Conservation (phyloP, 2,329 filamentous ascomycete species). For the Aspergillus sp. region DNA sequence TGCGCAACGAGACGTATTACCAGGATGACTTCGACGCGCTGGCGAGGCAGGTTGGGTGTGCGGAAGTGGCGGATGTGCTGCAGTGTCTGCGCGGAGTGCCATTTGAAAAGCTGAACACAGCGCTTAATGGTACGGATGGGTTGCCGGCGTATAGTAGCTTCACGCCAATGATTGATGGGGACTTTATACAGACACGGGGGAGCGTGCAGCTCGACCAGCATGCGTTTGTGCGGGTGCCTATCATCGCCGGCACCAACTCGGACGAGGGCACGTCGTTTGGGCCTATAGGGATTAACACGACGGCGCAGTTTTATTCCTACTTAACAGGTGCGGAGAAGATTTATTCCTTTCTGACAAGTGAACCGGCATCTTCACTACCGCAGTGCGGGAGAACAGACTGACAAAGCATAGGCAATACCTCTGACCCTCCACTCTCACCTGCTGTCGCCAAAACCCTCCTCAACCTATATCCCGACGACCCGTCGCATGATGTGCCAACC, state of each 20-base stretch:
- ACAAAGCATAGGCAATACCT: slow-evolving; percentile 16
- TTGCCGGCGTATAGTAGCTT: slow-evolving; percentile 26
- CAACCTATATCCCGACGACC: slow-evolving; percentile 46
- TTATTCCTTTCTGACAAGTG: no score
- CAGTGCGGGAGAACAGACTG: not conserved
- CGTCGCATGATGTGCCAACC: slow-evolving; percentile 42
- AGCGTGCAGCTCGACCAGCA: slow-evolving; percentile 49
- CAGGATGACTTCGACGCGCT: slow-evolving; percentile 54
- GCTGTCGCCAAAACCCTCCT: slow-evolving; percentile 36
- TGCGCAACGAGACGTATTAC: slow-evolving; percentile 29
- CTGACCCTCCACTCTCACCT: slow-evolving; percentile 16
- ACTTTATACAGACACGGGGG: slow-evolving; percentile 47
- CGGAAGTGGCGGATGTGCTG: slow-evolving; percentile 48
- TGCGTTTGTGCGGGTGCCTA: slow-evolving; percentile 55
- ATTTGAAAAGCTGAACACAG: slow-evolving; percentile 51
- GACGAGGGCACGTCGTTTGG: slow-evolving; percentile 58
- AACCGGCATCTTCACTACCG: no score
- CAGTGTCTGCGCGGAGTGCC: slow-evolving; percentile 56
- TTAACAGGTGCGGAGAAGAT: slow-evolving; percentile 20
- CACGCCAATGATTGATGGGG: slow-evolving; percentile 46
- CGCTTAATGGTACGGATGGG: slow-evolving; percentile 40
- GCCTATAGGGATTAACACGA: slow-evolving; percentile 47
- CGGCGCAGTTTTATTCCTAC: slow-evolving; percentile 42
- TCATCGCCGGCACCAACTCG: slow-evolving; percentile 56
- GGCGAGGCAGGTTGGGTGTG: slow-evolving; percentile 53